A percentile compares a stretch with the other conserved stretches of the same genome.
Evolutionary conservation across 345 rosid genomes (phyloP).

Genomic region (Streptanthus diversifolius): DNA sequence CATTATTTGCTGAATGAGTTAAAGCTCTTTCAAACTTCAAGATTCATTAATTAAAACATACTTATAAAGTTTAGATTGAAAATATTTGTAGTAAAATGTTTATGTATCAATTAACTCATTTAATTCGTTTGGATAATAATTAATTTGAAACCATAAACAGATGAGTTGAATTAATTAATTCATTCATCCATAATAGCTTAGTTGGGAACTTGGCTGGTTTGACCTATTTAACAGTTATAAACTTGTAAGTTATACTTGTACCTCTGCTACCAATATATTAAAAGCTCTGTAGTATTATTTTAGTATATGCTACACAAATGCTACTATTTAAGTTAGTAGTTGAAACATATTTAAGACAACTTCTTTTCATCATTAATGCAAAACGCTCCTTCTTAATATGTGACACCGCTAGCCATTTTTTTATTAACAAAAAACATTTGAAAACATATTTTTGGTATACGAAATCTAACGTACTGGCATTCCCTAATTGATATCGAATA

Average conservation of each 20-base stretch:
- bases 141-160: background rate
- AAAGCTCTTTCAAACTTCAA: too few relatives aligned
- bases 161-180: background rate
- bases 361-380: conserved; percentile 18
- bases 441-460: background rate
- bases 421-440: background rate
- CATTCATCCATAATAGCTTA: background rate
- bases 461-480: background rate
- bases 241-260: background rate
- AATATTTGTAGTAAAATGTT: too few relatives aligned
- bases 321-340: conserved; percentile 9
- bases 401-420: too few relatives aligned
- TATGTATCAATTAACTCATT: background rate
- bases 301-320: conserved; percentile 4
- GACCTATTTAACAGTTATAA: background rate
- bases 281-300: background rate
- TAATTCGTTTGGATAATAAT: background rate
- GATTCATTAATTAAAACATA: too few relatives aligned
- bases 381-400: background rate
- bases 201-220: conserved; percentile 23
- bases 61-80: background rate
- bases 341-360: conserved; percentile 21
- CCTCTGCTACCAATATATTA: background rate
- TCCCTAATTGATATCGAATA: background rate
- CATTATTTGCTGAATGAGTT: too few relatives aligned